These are phyloP conservation scores for Wickerhamiella domercqiae DNA, from an alignment of 805 yeast genomes.

Conservation along the genomic window DNA sequence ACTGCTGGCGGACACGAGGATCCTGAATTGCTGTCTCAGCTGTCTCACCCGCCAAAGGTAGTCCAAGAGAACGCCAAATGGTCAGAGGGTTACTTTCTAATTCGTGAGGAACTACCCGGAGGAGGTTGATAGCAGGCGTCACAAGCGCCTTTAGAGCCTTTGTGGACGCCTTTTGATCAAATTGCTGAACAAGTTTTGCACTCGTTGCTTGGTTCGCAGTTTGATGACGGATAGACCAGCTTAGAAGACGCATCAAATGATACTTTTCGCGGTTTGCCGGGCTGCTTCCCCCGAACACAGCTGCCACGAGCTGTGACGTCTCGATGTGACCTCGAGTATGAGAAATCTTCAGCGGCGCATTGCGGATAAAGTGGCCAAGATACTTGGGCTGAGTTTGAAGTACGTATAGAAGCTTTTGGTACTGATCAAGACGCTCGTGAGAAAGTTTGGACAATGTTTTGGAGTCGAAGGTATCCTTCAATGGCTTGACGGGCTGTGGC, in stretches of 20 bases:
- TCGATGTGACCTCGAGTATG: conserved; percentile 6
- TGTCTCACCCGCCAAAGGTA: conserved; percentile 25
- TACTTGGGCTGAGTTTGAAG: conserved; percentile 74
- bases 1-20: conserved; percentile 50
- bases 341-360: conserved; percentile 8
- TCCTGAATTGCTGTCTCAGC: conserved; percentile 68
- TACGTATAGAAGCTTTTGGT: conserved; percentile 65
- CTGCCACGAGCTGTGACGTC: conserved; percentile 21
- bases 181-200: conserved; percentile 8
- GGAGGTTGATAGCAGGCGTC: conserved; percentile 21
- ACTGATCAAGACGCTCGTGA: conserved; percentile 40
- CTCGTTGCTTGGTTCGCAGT: conserved; percentile 11
- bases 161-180: conserved; percentile 10
- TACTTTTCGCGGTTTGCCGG: conserved; percentile 47
- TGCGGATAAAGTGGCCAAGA: conserved; percentile 36
- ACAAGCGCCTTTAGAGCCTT: conserved; percentile 24
- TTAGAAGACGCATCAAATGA: conserved; percentile 44
- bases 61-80: conserved; percentile 17
- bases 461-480: conserved; percentile 20
- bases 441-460: conserved; percentile 27
- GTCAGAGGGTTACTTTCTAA: conserved; percentile 69
- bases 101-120: conserved; percentile 28
- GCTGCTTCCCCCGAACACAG: conserved; percentile 26
- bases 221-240: conserved; percentile 15
- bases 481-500: conserved; percentile 5